Conservation (phyloP, 305 asterid species). For the Fraxinus dipetala region DNA sequence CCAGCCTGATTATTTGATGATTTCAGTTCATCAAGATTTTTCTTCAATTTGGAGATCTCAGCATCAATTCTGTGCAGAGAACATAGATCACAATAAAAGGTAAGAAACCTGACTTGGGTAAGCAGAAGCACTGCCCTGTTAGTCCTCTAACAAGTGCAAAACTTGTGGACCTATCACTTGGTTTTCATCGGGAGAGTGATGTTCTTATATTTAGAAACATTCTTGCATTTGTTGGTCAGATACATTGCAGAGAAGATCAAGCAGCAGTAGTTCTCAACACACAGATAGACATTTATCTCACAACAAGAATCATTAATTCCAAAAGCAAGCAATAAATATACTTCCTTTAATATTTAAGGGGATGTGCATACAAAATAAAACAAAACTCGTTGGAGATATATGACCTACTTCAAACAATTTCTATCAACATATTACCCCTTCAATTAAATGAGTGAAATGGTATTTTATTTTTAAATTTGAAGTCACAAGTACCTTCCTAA, state of each 20-base stretch:
- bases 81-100: constrained; percentile 24
- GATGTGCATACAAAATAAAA: neutral
- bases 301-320: neutral
- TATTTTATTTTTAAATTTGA: neutral
- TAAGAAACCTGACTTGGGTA: neutral
- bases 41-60: constrained; percentile 67
- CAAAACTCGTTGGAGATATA: neutral
- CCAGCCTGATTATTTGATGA: constrained; percentile 38
- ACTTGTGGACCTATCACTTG: neutral
- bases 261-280: neutral
- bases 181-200: neutral
- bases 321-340: neutral
- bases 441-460: neutral
- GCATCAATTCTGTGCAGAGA: constrained; percentile 69
- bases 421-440: neutral
- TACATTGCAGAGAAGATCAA: neutral
- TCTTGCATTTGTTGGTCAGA: neutral
- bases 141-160: neutral
- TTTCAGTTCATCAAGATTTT: constrained; percentile 58
- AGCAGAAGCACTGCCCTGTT: neutral
- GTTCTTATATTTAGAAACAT: neutral
- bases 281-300: neutral
- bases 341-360: neutral
- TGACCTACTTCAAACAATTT: neutral
- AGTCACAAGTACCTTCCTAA: neutral